Conservation (phyloP, 2,329 filamentous ascomycete genomes). For the Paecilomyces sp. region DNA sequence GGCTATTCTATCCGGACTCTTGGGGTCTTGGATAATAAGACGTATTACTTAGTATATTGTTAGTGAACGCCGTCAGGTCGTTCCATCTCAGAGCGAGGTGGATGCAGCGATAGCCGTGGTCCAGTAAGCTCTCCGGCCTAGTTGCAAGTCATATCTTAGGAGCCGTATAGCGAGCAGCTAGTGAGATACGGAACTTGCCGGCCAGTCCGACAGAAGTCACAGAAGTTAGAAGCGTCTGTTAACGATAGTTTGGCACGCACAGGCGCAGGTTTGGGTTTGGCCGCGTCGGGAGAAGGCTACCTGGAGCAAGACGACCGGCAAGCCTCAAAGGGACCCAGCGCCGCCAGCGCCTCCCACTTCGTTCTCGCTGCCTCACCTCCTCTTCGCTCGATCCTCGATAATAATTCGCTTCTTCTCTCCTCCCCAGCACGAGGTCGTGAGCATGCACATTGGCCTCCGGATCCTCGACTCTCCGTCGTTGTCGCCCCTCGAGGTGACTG, state of each 20-base stretch:
- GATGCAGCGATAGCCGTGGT: not conserved
- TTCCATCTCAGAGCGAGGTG: not conserved
- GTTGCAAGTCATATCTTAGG: not conserved
- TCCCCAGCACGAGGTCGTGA: not conserved
- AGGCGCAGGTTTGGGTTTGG: not conserved
- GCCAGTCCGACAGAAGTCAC: not conserved
- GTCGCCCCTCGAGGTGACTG: not conserved
- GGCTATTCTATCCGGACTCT: not conserved
- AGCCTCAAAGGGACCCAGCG: not conserved
- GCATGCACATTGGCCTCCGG: not conserved
- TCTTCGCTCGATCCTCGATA: not conserved
- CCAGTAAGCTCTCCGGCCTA: not conserved
- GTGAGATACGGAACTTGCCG: not conserved
- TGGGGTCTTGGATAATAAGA: too few relatives aligned
- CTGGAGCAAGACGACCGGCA: not conserved
- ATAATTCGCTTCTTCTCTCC: not conserved
- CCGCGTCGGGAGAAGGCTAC: not conserved
- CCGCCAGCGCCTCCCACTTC: not conserved
- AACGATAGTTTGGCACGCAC: not conserved
- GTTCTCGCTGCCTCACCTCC: not conserved
- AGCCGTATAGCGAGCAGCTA: not conserved
- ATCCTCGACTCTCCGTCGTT: not conserved
- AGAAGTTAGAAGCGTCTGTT: not conserved
- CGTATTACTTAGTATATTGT: too few relatives aligned
- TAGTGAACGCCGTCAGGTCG: not conserved